Percentiles rank a stretch among this genome's conserved stretches.
Conservation (phyloP, 2,329 filamentous ascomycete species). For the Diaporthe amygdali region DNA sequence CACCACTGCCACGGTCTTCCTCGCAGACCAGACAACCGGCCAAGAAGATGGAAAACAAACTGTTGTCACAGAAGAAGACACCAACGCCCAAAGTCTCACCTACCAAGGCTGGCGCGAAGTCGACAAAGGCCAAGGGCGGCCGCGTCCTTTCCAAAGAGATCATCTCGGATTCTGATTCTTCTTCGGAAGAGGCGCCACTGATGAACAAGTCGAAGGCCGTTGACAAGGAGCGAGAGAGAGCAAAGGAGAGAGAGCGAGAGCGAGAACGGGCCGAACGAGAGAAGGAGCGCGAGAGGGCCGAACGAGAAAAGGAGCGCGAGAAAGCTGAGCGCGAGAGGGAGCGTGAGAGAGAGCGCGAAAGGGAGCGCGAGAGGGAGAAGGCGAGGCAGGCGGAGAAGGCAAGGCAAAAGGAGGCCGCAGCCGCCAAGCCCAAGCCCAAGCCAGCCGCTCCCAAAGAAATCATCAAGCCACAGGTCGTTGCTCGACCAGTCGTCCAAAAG, state of each 20-base stretch:
- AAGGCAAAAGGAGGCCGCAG: conserved; percentile 33
- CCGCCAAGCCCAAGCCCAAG: conserved; percentile 42
- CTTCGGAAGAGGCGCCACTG: conserved; percentile 54
- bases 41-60: conserved; percentile 65
- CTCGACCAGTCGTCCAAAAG: conserved; percentile 47
- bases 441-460: conserved; percentile 40
- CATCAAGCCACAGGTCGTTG: conserved; percentile 32
- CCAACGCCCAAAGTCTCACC: conserved; percentile 43
- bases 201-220: conserved; percentile 32
- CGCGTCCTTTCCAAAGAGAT: conserved; percentile 61
- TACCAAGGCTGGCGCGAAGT: conserved; percentile 42
- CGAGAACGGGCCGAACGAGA: not conserved
- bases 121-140: conserved; percentile 43
- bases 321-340: not conserved
- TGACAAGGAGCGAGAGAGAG: conserved; percentile 14
- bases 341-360: not conserved
- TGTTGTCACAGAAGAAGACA: conserved; percentile 49
- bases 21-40: conserved; percentile 54
- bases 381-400: conserved; percentile 30
- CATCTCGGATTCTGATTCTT: conserved; percentile 58
- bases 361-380: conserved; percentile 25
- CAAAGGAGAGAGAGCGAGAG: conserved; percentile 8
- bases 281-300: not conserved
- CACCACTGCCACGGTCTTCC: conserved; percentile 53
- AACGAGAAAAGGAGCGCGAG: not conserved